Conservation (phyloP, 164 flowering plant genomes). For the Aristolochia contorta region DNA sequence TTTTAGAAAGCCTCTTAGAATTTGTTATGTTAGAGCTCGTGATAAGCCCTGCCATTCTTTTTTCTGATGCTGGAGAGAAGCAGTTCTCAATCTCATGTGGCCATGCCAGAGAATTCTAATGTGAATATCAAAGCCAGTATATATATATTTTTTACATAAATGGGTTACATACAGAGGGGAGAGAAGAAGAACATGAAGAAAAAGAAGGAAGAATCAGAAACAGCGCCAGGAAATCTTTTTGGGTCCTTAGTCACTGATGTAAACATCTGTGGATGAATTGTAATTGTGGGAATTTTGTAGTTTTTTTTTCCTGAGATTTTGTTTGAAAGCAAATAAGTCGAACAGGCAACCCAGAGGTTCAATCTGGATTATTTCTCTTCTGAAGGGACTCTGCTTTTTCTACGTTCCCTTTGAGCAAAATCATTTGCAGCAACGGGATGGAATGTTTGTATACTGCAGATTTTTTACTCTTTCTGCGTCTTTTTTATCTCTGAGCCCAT, state of each 20-base stretch:
- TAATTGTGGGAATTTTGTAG: conserved; percentile 5
- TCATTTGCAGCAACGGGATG: no score
- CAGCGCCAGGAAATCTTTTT: neutral
- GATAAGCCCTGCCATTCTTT: conserved; percentile 6
- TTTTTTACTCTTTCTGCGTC: no score
- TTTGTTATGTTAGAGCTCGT: conserved; percentile 4
- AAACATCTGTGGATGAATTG: conserved; percentile 5
- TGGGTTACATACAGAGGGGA: conserved; percentile 1
- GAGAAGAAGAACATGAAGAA: neutral
- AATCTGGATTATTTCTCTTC: neutral
- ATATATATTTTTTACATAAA: neutral
- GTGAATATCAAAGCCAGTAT: conserved; percentile 11
- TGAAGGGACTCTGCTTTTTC: neutral
- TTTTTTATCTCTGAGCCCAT: no score
- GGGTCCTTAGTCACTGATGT: conserved; percentile 4
- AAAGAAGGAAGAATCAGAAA: conserved; percentile 1
- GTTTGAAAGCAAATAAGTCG: conserved; percentile 7
- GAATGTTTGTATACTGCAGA: no score
- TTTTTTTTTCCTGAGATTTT: neutral
- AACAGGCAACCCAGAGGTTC: neutral
- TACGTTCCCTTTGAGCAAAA: neutral
- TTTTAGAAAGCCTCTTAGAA: conserved; percentile 3
- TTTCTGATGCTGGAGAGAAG: conserved; percentile 6
- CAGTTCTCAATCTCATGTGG: neutral
- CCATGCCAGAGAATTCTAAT: conserved; percentile 8